These are phyloP conservation scores for Annona squamosa DNA, from an alignment of 164 flowering plant genomes.

Conservation along the genomic window DNA sequence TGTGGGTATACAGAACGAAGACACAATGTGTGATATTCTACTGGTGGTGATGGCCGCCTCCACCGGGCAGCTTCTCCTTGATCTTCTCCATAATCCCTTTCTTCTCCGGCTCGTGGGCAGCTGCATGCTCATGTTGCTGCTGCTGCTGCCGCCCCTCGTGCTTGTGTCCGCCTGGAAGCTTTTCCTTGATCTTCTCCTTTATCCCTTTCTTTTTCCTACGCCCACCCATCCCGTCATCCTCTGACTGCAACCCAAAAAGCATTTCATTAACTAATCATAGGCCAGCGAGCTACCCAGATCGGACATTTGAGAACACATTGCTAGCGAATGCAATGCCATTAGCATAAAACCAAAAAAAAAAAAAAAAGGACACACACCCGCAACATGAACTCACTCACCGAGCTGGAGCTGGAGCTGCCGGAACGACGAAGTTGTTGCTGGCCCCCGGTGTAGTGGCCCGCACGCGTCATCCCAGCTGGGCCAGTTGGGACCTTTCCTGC, in stretches of 20 bases:
- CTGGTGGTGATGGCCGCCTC: neutral
- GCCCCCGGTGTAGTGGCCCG: neutral
- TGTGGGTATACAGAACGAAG: neutral
- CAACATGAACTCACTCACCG: neutral
- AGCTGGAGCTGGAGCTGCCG: conserved; percentile 5
- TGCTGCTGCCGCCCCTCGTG: conserved; percentile 12
- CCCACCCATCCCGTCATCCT: conserved; percentile 65
- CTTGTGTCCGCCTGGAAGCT: conserved; percentile 35
- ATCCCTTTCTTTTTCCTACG: conserved; percentile 54
- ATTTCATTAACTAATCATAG: neutral
- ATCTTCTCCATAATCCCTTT: conserved; percentile 69
- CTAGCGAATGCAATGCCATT: neutral
- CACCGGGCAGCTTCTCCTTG: conserved; percentile 54
- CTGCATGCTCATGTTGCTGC: conserved; percentile 2
- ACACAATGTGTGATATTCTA: neutral
- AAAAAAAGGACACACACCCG: neutral
- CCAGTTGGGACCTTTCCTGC: neutral
- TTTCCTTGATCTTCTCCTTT: conserved; percentile 53
- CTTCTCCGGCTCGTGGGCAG: conserved; percentile 34
- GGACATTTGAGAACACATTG: neutral
- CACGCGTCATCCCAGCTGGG: neutral
- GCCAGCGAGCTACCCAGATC: neutral
- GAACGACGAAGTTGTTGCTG: conserved; percentile 5
- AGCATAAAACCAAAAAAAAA: neutral
- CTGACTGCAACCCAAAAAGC: conserved; percentile 30